These are phyloP conservation scores for Aspergillus fijiensis DNA, from an alignment of 2,329 filamentous ascomycete genomes.

Conservation along the genomic window DNA sequence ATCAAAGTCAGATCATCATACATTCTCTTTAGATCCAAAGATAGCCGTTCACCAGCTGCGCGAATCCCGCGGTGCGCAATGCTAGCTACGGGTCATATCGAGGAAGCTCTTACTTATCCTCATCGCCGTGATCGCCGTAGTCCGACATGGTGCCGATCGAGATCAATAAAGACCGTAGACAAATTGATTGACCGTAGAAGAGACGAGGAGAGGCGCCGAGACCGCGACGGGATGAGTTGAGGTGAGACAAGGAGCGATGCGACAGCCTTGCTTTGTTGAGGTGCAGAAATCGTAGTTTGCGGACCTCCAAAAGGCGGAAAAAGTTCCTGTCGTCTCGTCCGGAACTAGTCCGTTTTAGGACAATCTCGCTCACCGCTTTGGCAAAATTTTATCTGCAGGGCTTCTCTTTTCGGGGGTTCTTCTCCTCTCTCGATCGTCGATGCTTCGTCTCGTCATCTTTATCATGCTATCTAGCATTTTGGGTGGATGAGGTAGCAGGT, in stretches of 20 bases:
- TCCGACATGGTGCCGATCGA: conserved; percentile 62
- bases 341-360: conserved; percentile 28
- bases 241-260: conserved; percentile 17
- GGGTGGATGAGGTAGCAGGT: conserved; percentile 1
- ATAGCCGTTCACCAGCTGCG: neutral
- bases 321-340: conserved; percentile 28
- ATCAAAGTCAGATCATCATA: conserved; percentile 27
- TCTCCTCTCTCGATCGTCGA: neutral
- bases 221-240: conserved; percentile 13
- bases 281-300: conserved; percentile 24
- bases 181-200: conserved; percentile 8
- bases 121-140: conserved; percentile 66
- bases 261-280: conserved; percentile 13
- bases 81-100: conserved; percentile 12
- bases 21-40: conserved; percentile 7
- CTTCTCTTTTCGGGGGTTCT: neutral
- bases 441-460: neutral
- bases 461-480: conserved; percentile 6
- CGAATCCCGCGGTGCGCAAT: conserved; percentile 6
- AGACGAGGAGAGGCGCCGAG: conserved; percentile 11
- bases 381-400: conserved; percentile 31
- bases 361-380: conserved; percentile 31
- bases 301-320: conserved; percentile 34
- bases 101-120: conserved; percentile 53
- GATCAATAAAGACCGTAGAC: conserved; percentile 15